phyloP scores from a whole-genome alignment of 1,284 basidiomycete species.

The Leccinum solheimii region DNA sequence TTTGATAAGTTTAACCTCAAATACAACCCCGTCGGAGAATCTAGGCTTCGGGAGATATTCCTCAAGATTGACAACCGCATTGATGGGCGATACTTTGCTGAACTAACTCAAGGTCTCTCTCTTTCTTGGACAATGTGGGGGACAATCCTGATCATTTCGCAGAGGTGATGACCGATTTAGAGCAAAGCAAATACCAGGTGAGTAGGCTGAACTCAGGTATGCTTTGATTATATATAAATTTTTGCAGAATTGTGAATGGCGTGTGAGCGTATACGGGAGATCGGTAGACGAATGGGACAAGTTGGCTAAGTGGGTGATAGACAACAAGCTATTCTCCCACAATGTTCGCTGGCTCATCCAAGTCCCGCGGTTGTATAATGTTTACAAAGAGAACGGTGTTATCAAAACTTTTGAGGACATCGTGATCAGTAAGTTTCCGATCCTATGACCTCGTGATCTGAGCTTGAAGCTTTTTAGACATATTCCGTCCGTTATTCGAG shows the following conservation, averaged over 20 bases:
- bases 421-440: constrained; percentile 68
- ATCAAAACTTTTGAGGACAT: constrained; percentile 91
- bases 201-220: neutral
- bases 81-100: constrained; percentile 90
- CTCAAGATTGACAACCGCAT: constrained; percentile 98
- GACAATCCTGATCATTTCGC: constrained; percentile 10
- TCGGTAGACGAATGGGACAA: constrained; percentile 93
- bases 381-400: constrained; percentile 90
- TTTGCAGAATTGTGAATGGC: constrained; percentile 89
- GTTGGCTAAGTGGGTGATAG: constrained; percentile 94
- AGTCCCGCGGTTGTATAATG: constrained; percentile 92
- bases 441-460: neutral
- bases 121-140: constrained; percentile 1
- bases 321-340: constrained; percentile 92
- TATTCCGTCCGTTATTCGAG: constrained; percentile 94
- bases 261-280: constrained; percentile 93
- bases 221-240: neutral
- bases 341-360: constrained; percentile 99
- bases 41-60: constrained; percentile 94
- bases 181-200: constrained; percentile 98
- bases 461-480: constrained; percentile 52
- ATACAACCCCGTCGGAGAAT: constrained; percentile 95
- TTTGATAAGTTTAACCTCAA: constrained; percentile 96
- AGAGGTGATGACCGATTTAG: constrained; percentile 97
- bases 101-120: constrained; percentile 79